Evolutionary conservation across 2,329 filamentous ascomycete species (phyloP), one percentile per base, ranked within the genome.

Genomic region (Zymoseptoria tritici): DNA sequence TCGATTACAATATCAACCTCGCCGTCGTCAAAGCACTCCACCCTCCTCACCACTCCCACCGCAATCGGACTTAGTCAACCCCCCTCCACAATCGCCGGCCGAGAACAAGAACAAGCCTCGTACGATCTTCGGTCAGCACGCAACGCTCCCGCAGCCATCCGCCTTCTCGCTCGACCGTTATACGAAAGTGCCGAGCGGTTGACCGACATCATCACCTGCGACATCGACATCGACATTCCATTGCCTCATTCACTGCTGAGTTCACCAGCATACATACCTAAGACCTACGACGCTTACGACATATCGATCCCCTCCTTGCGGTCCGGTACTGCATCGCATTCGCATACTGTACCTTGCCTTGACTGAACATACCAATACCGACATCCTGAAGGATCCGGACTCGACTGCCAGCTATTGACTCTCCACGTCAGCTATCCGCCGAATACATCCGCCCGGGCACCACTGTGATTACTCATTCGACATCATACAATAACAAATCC

Each of bases 291-390:
- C 36, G 36, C 36, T 42, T 16, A 42, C 36, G 36, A 42, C 36
- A 42, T 16, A 42, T 42, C n/a, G 36, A 42, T 42, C 20, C 49
- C 49, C 49, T 21, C 49, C 31, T 42, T 31, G 22, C 53, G n/a
- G 26, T 31, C 22, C 62, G 50, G 51, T 64, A 62, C 16, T 7
- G 21, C n/a, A 53, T 56, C 51, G 20, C 52, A 20, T 52, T n/a
- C n/a, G n/a, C 13, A 5, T 6, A 42, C 36, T 42, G 36, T 42
- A 42, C 36, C 36, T 42, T 42, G 36, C 36, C 36, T 42, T 42
- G 36, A 22, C 21, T 4, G 2, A 2, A 13, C 16, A 11, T n/a
- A 5, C 5, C 36, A 4, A 16, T 42, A 42, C 36, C 16, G 9
- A 36, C 31, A 36, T 42, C 36, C 36, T 16, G 36, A 16, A 42